Evolutionary conservation across 2,329 filamentous ascomycete genomes (phyloP), one percentile per base, ranked within the genome.

Genomic region (Onygena corvina): DNA sequence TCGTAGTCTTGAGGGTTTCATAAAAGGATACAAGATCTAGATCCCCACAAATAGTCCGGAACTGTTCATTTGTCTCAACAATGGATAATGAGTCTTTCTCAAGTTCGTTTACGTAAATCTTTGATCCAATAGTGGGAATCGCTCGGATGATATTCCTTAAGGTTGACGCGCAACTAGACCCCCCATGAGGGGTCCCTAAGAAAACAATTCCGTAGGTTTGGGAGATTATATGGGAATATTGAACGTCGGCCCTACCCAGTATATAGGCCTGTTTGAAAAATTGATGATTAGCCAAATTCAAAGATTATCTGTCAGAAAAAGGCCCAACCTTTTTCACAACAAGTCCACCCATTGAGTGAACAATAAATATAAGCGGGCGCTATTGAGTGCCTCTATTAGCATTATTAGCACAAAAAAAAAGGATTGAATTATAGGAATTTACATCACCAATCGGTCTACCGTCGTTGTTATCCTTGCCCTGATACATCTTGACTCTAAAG

Each of bases 341-440:
- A 2, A 62, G 48, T n/a, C 70, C 70, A 2, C 71, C 70, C 69
- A 73, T 71, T 45, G 65, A 68, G 53, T 73, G 71, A 1, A 60
- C 67, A 6, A 72, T 61, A 16, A 72, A 60, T 2, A 73, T 62
- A 11, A 73, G 64, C 3, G 61, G 63, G 6, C 46, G 35, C 51
- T 49, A 20, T 45, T 14, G 5, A 30, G 30, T 21, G 11, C 20
- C n/a, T n/a, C n/a, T n/a, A n/a, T n/a, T n/a, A n/a, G n/a, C n/a
- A n/a, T n/a, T n/a, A n/a, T n/a, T n/a, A n/a, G n/a, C n/a, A n/a
- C n/a, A n/a, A n/a, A n/a, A n/a, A n/a, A n/a, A n/a, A n/a, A n/a
- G n/a, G n/a, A n/a, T n/a, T n/a, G n/a, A n/a, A n/a, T n/a, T n/a
- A n/a, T n/a, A n/a, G n/a, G n/a, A n/a, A 29, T 11, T 11, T 47